Evolutionary conservation across 208 protist genomes (phyloP).

Genomic region (Strigomonas culicis): DNA sequence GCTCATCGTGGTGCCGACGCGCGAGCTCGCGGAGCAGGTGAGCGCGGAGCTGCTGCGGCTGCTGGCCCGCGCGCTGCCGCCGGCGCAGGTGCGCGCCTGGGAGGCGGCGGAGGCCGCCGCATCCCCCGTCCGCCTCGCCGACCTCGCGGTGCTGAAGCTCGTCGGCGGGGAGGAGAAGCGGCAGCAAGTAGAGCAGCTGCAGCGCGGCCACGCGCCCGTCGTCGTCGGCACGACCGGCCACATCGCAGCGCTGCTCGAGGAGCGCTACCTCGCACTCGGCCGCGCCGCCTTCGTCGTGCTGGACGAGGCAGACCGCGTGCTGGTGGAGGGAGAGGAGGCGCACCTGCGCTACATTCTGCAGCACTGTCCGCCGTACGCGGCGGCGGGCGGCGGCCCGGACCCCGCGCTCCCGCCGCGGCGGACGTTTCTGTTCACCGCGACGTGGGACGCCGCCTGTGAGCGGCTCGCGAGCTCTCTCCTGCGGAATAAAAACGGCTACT

Average conservation of each 20-base stretch:
- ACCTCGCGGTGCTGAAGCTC: slow-evolving; percentile 70
- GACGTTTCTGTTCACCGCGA: slow-evolving; percentile 97
- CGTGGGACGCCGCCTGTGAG: slow-evolving; percentile 74
- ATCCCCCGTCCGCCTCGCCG: slow-evolving; percentile 34
- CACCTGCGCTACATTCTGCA: slow-evolving; percentile 72
- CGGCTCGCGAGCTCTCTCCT: slow-evolving; percentile 63
- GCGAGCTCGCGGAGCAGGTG: slow-evolving; percentile 94
- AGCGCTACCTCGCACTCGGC: slow-evolving; percentile 60
- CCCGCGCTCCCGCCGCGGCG: slow-evolving; percentile 26
- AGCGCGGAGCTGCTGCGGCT: slow-evolving; percentile 17
- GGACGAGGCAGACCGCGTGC: slow-evolving; percentile 97
- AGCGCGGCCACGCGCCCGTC: slow-evolving; percentile 56
- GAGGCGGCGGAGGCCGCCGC: slow-evolving; percentile 11
- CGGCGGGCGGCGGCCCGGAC: slow-evolving; percentile 17
- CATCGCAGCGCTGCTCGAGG: slow-evolving; percentile 55
- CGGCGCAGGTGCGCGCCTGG: slow-evolving; percentile 8
- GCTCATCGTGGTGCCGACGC: slow-evolving; percentile 89
- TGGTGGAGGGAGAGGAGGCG: slow-evolving; percentile 86
- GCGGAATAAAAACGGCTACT: slow-evolving; percentile 42
- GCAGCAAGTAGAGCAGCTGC: slow-evolving; percentile 50
- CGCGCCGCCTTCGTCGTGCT: slow-evolving; percentile 87
- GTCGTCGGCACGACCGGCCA: slow-evolving; percentile 87
- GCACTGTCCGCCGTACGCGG: slow-evolving; percentile 55
- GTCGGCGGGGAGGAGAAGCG: slow-evolving; percentile 53
- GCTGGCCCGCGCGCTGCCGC: slow-evolving; percentile 8